phyloP scores from a whole-genome alignment of 108 stramenopile species.

The Hondaea fermentalgiana region DNA sequence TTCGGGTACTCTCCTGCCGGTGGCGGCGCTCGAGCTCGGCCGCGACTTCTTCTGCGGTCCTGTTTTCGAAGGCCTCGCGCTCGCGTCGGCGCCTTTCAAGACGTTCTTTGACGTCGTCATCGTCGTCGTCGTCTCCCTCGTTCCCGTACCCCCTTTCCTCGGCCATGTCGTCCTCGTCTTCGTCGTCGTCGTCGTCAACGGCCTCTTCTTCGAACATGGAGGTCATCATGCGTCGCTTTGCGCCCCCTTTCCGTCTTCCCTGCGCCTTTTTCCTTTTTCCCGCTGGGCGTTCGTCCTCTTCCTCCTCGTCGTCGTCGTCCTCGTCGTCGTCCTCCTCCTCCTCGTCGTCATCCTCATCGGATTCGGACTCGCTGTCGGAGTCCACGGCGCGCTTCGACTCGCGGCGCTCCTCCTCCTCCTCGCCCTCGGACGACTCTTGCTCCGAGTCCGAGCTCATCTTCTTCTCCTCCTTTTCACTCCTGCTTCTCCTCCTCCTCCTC shows the following conservation, averaged over 20 bases:
- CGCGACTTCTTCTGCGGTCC: conserved; percentile 6
- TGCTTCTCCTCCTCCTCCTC: too few relatives aligned
- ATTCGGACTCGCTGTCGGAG: conserved; percentile 59
- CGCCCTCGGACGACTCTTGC: background rate
- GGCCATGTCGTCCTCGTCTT: background rate
- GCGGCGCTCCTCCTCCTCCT: background rate
- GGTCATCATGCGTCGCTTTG: conserved; percentile 20
- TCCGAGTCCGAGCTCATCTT: background rate
- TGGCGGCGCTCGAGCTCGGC: conserved; percentile 22
- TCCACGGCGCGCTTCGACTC: background rate
- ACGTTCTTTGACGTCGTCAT: conserved; percentile 20
- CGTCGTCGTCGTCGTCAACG: conserved; percentile 42
- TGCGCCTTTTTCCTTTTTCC: conserved; percentile 62
- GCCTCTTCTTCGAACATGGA: conserved; percentile 38
- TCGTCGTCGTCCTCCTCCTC: conserved; percentile 65
- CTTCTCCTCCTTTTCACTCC: too few relatives aligned
- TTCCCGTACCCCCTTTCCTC: background rate
- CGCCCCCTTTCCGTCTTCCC: conserved; percentile 26
- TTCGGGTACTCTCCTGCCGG: conserved; percentile 14
- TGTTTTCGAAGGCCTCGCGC: background rate
- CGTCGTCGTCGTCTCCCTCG: conserved; percentile 29
- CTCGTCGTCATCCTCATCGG: conserved; percentile 70
- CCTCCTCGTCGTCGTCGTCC: conserved; percentile 51
- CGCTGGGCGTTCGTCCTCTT: conserved; percentile 61
- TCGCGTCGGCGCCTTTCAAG: background rate